phyloP scores from a whole-genome alignment of 2,329 filamentous ascomycete species.

The Penicillium sp. region DNA sequence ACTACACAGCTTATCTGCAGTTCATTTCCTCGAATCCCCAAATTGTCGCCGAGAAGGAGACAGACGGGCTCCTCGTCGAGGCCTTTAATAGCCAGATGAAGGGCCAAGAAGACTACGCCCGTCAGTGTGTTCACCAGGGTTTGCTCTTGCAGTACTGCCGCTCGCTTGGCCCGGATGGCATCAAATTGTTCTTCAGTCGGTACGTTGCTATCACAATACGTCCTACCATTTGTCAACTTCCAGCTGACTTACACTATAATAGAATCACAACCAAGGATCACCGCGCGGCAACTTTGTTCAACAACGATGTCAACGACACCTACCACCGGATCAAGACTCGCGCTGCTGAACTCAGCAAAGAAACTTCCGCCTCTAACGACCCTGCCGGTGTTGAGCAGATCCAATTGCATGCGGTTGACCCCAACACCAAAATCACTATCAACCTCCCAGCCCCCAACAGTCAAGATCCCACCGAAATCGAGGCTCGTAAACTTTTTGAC shows the following conservation, averaged over 20 bases:
- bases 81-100: conserved; percentile 86
- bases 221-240: neutral
- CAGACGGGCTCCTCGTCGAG: conserved; percentile 83
- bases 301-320: conserved; percentile 86
- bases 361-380: conserved; percentile 52
- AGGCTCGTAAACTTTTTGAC: conserved; percentile 74
- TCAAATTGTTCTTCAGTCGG: conserved; percentile 92
- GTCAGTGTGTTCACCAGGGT: conserved; percentile 89
- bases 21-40: conserved; percentile 77
- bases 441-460: conserved; percentile 68
- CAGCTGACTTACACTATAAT: conserved; percentile 11
- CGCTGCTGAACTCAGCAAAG: conserved; percentile 67
- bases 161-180: conserved; percentile 80
- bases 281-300: conserved; percentile 85
- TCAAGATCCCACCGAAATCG: conserved; percentile 59
- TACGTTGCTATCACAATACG: conserved; percentile 25
- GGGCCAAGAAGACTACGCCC: conserved; percentile 56
- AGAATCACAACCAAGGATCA: conserved; percentile 81
- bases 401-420: conserved; percentile 93
- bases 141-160: conserved; percentile 93
- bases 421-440: conserved; percentile 87
- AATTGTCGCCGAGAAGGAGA: conserved; percentile 79
- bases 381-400: conserved; percentile 83
- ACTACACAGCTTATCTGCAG: conserved; percentile 69
- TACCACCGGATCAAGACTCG: conserved; percentile 78